Evolutionary conservation across 371 early-diverging fungal genomes (phyloP).

Genomic region (Haplosporangium sp.): DNA sequence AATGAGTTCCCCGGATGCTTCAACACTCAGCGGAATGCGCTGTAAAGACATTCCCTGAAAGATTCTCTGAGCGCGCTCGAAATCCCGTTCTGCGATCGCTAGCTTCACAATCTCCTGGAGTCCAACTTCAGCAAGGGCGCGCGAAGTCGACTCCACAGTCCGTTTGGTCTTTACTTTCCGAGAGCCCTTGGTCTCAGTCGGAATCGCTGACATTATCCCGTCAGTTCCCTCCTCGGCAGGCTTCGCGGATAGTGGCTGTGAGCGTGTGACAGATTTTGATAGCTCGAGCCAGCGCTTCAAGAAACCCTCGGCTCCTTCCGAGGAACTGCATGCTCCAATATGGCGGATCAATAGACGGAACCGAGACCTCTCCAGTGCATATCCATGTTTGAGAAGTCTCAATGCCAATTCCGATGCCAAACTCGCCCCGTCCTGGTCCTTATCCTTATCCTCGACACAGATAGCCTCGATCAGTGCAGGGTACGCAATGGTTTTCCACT

Average conservation of each 20-base stretch:
- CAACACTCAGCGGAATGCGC: slow-evolving; percentile 8
- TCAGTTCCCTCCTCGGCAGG: not conserved
- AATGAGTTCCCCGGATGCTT: slow-evolving; percentile 12
- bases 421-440: slow-evolving; percentile 5
- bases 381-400: slow-evolving; percentile 16
- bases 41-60: slow-evolving; percentile 26
- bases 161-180: slow-evolving; percentile 5
- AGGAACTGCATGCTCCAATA: slow-evolving; percentile 15
- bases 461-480: slow-evolving; percentile 39
- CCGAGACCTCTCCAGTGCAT: slow-evolving; percentile 17
- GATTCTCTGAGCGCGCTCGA: slow-evolving; percentile 18
- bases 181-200: slow-evolving; percentile 7
- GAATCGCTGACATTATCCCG: not conserved
- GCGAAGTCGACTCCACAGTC: slow-evolving; percentile 1
- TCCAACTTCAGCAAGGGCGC: slow-evolving; percentile 23
- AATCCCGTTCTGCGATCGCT: slow-evolving; percentile 18
- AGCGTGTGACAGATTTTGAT: not conserved
- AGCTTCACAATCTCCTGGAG: slow-evolving; percentile 33
- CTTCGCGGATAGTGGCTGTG: not conserved
- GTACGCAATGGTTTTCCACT: slow-evolving; percentile 20
- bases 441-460: slow-evolving; percentile 17
- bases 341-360: slow-evolving; percentile 24
- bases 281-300: slow-evolving; percentile 19
- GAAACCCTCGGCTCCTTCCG: slow-evolving; percentile 23
- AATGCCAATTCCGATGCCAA: slow-evolving; percentile 22